Evolutionary conservation across 2,329 filamentous ascomycete genomes (phyloP).

Genomic region (Neofusicoccum ribis): DNA sequence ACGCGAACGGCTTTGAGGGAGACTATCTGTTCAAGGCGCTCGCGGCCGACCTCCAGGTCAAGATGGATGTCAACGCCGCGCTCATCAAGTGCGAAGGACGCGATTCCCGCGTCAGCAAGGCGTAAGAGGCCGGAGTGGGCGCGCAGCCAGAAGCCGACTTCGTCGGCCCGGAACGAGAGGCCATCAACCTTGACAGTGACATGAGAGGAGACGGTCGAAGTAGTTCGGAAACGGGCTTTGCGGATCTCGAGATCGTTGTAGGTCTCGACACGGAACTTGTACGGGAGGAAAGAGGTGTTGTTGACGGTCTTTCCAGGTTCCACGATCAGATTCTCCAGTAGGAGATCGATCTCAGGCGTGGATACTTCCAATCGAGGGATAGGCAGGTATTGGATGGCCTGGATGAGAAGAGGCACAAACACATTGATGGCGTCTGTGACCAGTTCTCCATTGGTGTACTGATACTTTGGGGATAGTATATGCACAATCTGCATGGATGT

Average conservation of each 20-base stretch:
- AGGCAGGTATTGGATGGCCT: conserved; percentile 80
- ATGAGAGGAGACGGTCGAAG: conserved; percentile 67
- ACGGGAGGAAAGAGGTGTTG: conserved; percentile 84
- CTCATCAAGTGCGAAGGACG: conserved; percentile 81
- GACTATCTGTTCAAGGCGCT: conserved; percentile 77
- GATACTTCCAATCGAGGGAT: conserved; percentile 89
- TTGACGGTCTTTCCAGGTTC: conserved; percentile 86
- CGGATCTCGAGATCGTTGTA: conserved; percentile 84
- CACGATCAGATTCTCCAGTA: conserved; percentile 87
- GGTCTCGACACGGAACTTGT: conserved; percentile 76
- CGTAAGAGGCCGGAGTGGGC: conserved; percentile 74
- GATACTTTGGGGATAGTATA: conserved; percentile 66
- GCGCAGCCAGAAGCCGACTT: conserved; percentile 87
- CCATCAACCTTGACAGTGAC: conserved; percentile 80
- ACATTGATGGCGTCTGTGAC: conserved; percentile 75
- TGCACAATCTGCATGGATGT: conserved; percentile 68
- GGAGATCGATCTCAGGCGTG: conserved; percentile 77
- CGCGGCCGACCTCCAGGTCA: conserved; percentile 79
- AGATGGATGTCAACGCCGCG: conserved; percentile 83
- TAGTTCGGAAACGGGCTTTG: conserved; percentile 71
- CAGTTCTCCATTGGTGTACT: conserved; percentile 68
- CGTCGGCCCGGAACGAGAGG: conserved; percentile 78
- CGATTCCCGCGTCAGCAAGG: conserved; percentile 79
- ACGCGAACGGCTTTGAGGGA: conserved; percentile 75
- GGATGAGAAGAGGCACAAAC: conserved; percentile 75